Conservation (phyloP, 2,329 filamentous ascomycete genomes). For the Calonectria henricotiae region DNA sequence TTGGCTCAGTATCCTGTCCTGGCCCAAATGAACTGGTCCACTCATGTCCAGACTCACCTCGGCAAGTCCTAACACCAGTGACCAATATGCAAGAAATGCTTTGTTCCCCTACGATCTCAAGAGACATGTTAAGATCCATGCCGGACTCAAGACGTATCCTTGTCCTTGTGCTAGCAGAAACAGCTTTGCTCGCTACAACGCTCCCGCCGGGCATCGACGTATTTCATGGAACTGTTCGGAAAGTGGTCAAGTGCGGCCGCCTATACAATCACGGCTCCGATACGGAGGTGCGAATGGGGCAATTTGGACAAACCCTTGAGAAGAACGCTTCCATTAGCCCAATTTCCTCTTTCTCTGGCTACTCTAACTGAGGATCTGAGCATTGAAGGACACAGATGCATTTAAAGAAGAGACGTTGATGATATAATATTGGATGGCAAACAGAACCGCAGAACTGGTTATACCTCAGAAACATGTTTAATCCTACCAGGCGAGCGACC, state of each 20-base stretch:
- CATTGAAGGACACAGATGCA: background rate
- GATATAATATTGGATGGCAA: background rate
- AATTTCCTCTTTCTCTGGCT: constrained; percentile 70
- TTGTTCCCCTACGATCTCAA: constrained; percentile 98
- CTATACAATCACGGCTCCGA: constrained; percentile 76
- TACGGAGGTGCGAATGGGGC: constrained; percentile 71
- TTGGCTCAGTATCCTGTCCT: constrained; percentile 94
- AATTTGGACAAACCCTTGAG: constrained; percentile 71
- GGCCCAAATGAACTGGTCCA: constrained; percentile 89
- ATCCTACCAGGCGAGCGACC: background rate
- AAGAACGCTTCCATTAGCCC: constrained; percentile 68
- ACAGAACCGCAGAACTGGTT: background rate
- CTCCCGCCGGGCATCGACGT: constrained; percentile 91
- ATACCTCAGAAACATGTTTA: too few relatives aligned
- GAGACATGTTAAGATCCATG: constrained; percentile 97
- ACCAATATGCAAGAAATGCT: constrained; percentile 93
- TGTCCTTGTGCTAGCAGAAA: constrained; percentile 90
- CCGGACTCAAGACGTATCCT: constrained; percentile 89
- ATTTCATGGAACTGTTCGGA: constrained; percentile 82
- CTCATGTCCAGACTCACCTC: constrained; percentile 82
- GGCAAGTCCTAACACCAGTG: constrained; percentile 97
- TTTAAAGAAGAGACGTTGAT: background rate
- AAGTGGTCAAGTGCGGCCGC: constrained; percentile 75
- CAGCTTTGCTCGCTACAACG: constrained; percentile 95
- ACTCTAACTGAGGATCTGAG: constrained; percentile 52